These are phyloP conservation scores for Colletotrichum siamense DNA, from an alignment of 2,329 filamentous ascomycete species.

Conservation along the genomic window DNA sequence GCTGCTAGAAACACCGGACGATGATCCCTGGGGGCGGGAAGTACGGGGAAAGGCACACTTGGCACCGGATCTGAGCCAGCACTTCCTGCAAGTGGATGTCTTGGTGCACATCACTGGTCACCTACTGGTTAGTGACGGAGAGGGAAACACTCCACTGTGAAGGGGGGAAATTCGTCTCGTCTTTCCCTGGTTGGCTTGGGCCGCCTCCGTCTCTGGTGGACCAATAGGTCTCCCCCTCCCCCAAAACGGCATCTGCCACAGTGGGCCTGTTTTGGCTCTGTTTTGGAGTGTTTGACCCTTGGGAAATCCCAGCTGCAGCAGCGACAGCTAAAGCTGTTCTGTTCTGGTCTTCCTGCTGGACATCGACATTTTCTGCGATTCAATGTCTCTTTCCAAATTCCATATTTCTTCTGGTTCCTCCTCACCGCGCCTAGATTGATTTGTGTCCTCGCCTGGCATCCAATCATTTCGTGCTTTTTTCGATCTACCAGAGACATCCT, in stretches of 20 bases:
- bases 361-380: background rate
- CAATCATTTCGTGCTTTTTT: constrained; percentile 2
- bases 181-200: constrained; percentile 1
- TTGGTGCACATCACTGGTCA: background rate
- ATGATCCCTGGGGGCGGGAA: background rate
- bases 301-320: constrained; percentile 1
- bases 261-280: constrained; percentile 21
- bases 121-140: background rate
- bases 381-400: background rate
- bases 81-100: background rate
- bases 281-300: constrained; percentile 20
- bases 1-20: background rate
- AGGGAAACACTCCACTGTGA: background rate
- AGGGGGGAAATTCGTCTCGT: background rate
- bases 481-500: background rate
- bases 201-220: background rate
- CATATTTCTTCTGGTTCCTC: background rate
- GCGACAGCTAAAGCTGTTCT: background rate
- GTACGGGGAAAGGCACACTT: background rate
- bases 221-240: background rate
- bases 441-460: background rate
- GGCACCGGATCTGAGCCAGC: background rate
- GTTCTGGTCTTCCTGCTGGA: background rate
- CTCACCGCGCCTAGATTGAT: background rate
- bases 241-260: constrained; percentile 20